These are phyloP conservation scores for Pythium sukuiense DNA, from an alignment of 352 stramenopile genomes.

Conservation along the genomic window DNA sequence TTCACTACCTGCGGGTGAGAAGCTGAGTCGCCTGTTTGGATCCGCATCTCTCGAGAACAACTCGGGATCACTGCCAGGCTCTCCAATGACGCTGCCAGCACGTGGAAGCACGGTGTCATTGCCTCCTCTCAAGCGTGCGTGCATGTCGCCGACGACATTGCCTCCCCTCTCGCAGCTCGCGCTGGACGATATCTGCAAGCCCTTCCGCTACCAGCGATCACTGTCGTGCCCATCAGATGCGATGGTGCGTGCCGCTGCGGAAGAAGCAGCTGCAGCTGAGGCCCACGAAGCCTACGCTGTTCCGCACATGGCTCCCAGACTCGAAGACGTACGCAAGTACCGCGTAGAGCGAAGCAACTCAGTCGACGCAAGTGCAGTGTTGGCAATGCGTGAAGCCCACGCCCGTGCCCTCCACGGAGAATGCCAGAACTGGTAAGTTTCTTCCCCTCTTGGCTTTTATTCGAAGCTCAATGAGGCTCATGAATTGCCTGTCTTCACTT, in stretches of 20 bases:
- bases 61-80: slow-evolving; percentile 9
- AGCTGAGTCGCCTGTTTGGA: slow-evolving; percentile 21
- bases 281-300: slow-evolving; percentile 12
- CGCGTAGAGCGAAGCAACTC: slow-evolving; percentile 65
- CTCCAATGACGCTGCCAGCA: slow-evolving; percentile 2
- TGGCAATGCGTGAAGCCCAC: slow-evolving; percentile 30
- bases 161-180: slow-evolving; percentile 28
- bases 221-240: slow-evolving; percentile 74
- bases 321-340: slow-evolving; percentile 31
- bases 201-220: slow-evolving; percentile 63
- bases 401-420: slow-evolving; percentile 33
- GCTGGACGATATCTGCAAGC: slow-evolving; percentile 51
- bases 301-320: slow-evolving; percentile 24
- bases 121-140: slow-evolving; percentile 30
- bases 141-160: slow-evolving; percentile 25
- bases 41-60: slow-evolving; percentile 22
- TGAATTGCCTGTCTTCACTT: not conserved
- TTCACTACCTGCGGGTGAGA: slow-evolving; percentile 40
- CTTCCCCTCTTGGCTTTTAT: not conserved
- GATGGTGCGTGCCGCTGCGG: slow-evolving; percentile 30
- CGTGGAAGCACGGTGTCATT: slow-evolving; percentile 31
- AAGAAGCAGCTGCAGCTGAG: not conserved
- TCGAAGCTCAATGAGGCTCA: too few relatives aligned
- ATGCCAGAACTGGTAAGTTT: slow-evolving; percentile 38
- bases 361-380: slow-evolving; percentile 41